Percentiles rank a stretch among this genome's conserved stretches.
phyloP scores from a whole-genome alignment of 345 rosid genomes.

The Ceriops zippeliana region DNA sequence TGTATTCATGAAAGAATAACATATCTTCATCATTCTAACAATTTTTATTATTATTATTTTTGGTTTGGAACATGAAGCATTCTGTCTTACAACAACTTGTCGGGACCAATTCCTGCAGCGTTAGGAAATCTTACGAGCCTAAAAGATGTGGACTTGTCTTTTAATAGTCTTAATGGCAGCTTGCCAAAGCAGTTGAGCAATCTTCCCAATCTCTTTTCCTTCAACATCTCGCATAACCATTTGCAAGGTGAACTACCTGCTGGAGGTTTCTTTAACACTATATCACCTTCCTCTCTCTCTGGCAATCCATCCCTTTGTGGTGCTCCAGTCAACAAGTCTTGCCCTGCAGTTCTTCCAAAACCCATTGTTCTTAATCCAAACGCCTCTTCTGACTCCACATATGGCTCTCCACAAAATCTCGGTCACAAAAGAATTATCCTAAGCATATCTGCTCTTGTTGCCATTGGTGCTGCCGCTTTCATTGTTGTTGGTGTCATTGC shows the following conservation, averaged over 20 bases:
- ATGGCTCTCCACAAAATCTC: slow-evolving; percentile 23
- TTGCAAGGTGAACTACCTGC: slow-evolving; percentile 81
- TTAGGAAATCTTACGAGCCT: slow-evolving; percentile 56
- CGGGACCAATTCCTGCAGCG: slow-evolving; percentile 60
- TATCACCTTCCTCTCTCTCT: slow-evolving; percentile 61
- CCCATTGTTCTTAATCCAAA: slow-evolving; percentile 94
- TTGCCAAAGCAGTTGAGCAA: slow-evolving; percentile 78
- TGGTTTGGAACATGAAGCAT: slow-evolving; percentile 41
- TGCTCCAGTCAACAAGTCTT: slow-evolving; percentile 69
- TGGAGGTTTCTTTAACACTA: slow-evolving; percentile 76
- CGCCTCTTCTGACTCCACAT: slow-evolving; percentile 47
- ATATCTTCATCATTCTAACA: slow-evolving; percentile 8
- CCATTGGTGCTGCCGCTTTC: slow-evolving; percentile 96
- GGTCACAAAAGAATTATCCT: slow-evolving; percentile 77
- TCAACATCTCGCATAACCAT: slow-evolving; percentile 86
- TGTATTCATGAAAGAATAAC: neutral
- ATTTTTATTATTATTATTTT: neutral
- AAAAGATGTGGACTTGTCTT: slow-evolving; percentile 66
- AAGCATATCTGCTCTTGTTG: slow-evolving; percentile 89
- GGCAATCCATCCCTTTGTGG: slow-evolving; percentile 88
- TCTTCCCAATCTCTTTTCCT: slow-evolving; percentile 59
- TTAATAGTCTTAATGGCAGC: slow-evolving; percentile 52
- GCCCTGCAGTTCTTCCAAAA: slow-evolving; percentile 83
- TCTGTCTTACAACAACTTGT: slow-evolving; percentile 58
- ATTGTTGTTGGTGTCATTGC: slow-evolving; percentile 90